phyloP scores from a whole-genome alignment of 2,329 filamentous ascomycete species.

The Trichothecium roseum region DNA sequence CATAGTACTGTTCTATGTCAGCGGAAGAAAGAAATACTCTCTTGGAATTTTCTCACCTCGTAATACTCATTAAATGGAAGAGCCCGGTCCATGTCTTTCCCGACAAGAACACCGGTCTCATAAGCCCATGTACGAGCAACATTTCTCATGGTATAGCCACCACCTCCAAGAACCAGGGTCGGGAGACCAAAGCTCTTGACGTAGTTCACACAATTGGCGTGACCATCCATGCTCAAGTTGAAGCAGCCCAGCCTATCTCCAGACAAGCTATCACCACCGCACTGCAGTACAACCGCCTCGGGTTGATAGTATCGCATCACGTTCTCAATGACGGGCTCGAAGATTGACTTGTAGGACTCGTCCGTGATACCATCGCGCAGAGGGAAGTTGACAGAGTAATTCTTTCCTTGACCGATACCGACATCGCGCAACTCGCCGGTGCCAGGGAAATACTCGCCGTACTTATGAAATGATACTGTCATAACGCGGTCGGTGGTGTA shows the following conservation, averaged over 20 bases:
- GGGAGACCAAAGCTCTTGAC: conserved; percentile 80
- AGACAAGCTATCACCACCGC: conserved; percentile 87
- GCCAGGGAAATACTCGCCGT: conserved; percentile 90
- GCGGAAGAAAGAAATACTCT: conserved; percentile 20
- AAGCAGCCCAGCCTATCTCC: conserved; percentile 93
- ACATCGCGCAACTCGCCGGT: conserved; percentile 82
- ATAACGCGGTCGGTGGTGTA: conserved; percentile 89
- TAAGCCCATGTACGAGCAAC: conserved; percentile 96
- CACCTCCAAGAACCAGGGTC: conserved; percentile 85
- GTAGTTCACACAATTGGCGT: conserved; percentile 87
- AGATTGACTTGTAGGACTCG: conserved; percentile 79
- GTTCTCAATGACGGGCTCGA: conserved; percentile 77
- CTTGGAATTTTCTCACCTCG: conserved; percentile 39
- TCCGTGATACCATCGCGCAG: conserved; percentile 89
- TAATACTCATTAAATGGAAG: conserved; percentile 97
- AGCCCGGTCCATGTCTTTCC: conserved; percentile 68
- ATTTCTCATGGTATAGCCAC: conserved; percentile 94
- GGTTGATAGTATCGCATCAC: conserved; percentile 85
- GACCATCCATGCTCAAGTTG: conserved; percentile 93
- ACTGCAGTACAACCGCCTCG: conserved; percentile 88
- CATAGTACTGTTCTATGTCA: conserved; percentile 62
- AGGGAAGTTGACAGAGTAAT: conserved; percentile 86
- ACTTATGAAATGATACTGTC: conserved; percentile 93
- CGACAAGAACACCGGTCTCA: conserved; percentile 84
- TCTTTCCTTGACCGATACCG: conserved; percentile 77